phyloP scores from a whole-genome alignment of 2,329 filamentous ascomycete species.

The Neonectria sp. region DNA sequence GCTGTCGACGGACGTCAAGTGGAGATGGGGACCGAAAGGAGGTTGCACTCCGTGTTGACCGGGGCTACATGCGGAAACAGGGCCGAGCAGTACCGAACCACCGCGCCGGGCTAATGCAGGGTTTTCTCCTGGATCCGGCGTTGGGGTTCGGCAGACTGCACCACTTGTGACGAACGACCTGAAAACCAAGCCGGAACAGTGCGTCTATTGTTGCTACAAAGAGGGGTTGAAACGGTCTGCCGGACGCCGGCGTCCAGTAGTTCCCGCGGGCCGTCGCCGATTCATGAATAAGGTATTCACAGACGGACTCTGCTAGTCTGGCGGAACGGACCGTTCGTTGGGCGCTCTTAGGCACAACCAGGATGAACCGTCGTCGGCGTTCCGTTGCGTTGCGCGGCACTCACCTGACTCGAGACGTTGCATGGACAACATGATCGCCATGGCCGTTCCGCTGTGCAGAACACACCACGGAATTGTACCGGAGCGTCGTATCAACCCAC shows the following conservation, averaged over 20 bases:
- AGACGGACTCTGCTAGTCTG: background rate
- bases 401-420: background rate
- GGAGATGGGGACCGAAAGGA: background rate
- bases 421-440: background rate
- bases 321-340: constrained; percentile 1
- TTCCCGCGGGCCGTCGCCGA: background rate
- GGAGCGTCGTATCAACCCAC: background rate
- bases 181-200: background rate
- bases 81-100: constrained; percentile 6
- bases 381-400: background rate
- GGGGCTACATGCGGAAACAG: constrained; percentile 10
- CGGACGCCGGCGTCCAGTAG: background rate
- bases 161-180: background rate
- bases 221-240: background rate
- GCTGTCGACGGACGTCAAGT: background rate
- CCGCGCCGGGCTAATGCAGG: constrained; percentile 12
- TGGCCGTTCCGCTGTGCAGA: background rate
- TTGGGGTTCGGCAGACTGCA: background rate
- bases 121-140: constrained; percentile 2
- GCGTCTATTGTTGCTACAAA: background rate
- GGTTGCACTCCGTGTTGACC: constrained; percentile 2
- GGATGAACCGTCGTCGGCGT: background rate
- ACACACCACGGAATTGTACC: background rate
- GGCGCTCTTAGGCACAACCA: background rate
- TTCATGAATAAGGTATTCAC: background rate